Evolutionary conservation across 768 basidiomycete genomes (phyloP).

Genomic region (Lactarius indigo): DNA sequence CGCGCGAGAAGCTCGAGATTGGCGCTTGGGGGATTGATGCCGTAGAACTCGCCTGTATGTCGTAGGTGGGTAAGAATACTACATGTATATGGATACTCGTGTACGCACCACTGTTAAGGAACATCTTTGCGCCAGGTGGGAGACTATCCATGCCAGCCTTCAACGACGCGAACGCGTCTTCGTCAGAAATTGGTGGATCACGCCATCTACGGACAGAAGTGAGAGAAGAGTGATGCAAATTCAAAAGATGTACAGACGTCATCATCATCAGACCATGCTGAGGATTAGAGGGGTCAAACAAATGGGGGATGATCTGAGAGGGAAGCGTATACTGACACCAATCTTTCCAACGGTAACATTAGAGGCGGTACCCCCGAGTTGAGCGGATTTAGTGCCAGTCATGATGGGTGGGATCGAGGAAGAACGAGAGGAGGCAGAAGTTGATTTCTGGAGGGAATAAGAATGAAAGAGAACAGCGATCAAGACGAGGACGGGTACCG

Average conservation of each 20-base stretch:
- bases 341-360: constrained; percentile 39
- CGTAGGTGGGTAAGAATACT: neutral
- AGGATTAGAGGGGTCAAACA: neutral
- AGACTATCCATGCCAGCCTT: constrained; percentile 46
- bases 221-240: neutral
- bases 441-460: constrained; percentile 3
- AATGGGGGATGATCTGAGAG: neutral
- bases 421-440: neutral
- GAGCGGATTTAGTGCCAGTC: constrained; percentile 28
- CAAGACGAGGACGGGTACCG: constrained; percentile 3
- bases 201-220: constrained; percentile 13
- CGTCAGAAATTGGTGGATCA: constrained; percentile 44
- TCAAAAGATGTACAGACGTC: constrained; percentile 38
- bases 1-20: constrained; percentile 48
- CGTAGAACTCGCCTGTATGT: constrained; percentile 54
- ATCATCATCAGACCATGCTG: constrained; percentile 53
- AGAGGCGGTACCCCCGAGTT: constrained; percentile 40
- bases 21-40: constrained; percentile 37
- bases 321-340: constrained; percentile 34
- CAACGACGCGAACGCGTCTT: constrained; percentile 59
- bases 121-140: constrained; percentile 45
- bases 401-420: neutral
- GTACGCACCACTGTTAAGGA: constrained; percentile 48
- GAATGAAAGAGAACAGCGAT: neutral
- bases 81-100: neutral